phyloP scores from a whole-genome alignment of 2,329 filamentous ascomycete species.

The Aureobasidium sp. region DNA sequence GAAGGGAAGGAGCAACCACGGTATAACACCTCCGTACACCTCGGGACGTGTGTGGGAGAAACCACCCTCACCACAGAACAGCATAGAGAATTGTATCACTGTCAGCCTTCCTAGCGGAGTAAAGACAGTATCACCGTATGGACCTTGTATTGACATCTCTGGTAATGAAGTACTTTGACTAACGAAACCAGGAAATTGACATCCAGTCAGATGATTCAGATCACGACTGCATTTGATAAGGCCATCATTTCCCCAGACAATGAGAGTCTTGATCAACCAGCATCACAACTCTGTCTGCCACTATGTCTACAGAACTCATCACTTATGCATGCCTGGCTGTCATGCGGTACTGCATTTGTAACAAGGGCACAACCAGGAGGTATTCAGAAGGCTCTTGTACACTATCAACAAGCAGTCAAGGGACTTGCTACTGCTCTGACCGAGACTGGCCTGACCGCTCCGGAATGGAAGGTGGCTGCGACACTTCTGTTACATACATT shows the following conservation, averaged over 20 bases:
- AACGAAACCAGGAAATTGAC: not conserved
- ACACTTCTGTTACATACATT: slow-evolving; percentile 3
- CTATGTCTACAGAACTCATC: slow-evolving; percentile 2
- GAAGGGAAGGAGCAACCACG: not conserved
- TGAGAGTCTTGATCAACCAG: not conserved
- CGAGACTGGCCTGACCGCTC: not conserved
- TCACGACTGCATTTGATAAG: slow-evolving; percentile 7
- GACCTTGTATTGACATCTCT: not conserved
- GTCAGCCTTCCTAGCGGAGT: not conserved
- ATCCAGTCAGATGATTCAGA: slow-evolving; percentile 8
- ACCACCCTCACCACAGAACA: not conserved
- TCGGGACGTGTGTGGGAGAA: not conserved
- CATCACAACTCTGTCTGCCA: not conserved
- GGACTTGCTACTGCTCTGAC: slow-evolving; percentile 1
- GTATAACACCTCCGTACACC: not conserved
- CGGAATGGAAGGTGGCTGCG: slow-evolving; percentile 8
- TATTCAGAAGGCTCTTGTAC: not conserved
- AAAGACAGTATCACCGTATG: slow-evolving; percentile 3
- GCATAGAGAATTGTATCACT: slow-evolving; percentile 5
- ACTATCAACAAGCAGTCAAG: slow-evolving; percentile 4
- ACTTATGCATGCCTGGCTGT: slow-evolving; percentile 12
- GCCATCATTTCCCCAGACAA: slow-evolving; percentile 6
- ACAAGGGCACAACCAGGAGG: not conserved
- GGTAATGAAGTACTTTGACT: not conserved
- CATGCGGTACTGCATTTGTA: slow-evolving; percentile 6